Conservation (phyloP, 169 alveolate species). For the Amoebophrya sp. region DNA sequence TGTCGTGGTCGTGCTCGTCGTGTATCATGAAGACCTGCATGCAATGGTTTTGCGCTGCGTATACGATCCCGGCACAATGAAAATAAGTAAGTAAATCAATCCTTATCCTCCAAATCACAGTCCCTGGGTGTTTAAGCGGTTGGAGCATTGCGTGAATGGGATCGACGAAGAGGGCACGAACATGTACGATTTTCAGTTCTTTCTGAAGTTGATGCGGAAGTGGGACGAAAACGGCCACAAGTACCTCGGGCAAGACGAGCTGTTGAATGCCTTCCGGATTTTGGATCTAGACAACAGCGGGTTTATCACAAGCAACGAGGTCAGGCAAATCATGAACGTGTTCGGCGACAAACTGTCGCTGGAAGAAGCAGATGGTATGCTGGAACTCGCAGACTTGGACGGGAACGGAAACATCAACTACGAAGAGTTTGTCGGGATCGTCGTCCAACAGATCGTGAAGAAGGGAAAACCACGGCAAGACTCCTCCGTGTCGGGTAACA, state of each 20-base stretch:
- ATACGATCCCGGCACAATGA: no score
- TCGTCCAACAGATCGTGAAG: neutral
- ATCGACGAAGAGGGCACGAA: neutral
- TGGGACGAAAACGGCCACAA: neutral
- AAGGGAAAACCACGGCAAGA: no score
- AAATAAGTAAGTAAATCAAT: no score
- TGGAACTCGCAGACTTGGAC: neutral
- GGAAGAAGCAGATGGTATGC: constrained; percentile 12
- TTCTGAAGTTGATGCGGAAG: neutral
- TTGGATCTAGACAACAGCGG: neutral
- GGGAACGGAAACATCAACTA: neutral
- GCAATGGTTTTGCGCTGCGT: no score
- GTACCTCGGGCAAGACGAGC: neutral
- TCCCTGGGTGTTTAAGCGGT: neutral
- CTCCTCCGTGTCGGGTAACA: no score
- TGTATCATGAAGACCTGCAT: no score
- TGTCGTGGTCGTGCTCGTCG: no score
- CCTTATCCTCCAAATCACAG: no score
- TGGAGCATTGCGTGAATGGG: neutral
- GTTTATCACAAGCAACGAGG: neutral
- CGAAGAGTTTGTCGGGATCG: constrained; percentile 1
- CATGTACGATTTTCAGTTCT: neutral
- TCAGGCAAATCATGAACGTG: neutral
- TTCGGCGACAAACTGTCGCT: neutral
- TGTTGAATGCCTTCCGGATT: neutral